Base-by-base conservation (phyloP, 2,329 filamentous ascomycete species). In the Sporothrix globosa region DNA sequence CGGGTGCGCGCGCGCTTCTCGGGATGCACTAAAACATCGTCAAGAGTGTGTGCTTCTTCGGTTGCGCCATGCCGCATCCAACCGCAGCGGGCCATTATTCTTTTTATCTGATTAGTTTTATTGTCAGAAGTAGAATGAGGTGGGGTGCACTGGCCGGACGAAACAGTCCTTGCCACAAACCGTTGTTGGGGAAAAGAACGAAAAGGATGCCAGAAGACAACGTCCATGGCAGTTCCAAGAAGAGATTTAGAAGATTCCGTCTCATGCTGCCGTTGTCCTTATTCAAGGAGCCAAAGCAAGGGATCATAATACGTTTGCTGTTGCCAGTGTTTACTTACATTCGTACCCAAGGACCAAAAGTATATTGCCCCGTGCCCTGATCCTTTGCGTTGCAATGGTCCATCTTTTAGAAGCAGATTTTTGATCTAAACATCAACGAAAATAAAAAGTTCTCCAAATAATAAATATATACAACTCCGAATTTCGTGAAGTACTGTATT, bases 1-100 rank as follows among this genome's bases (percentile, higher is more conserved):
- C 91, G 24, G 95, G 92, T 61, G 96, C 94, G 39, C 86, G 85
- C 75, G 93, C 92, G 19, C 83, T 97, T 67, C 80, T 97, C 73
- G n/a, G 34, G n/a, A 71, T 71, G 61, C 58, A 63, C 27, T 69
- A 60, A 53, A 21, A 34, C 3, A 52, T 44, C 5, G 27, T 30
- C 27, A 5, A 50, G 21, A 24, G 13, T 27, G n/a, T 50, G n/a
- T 50, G 53, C 24, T 2, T 56, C 30, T 60, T 4, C 30, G 24
- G n/a, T 19, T 63, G 39, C 27, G n/a, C 44, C 13, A 46, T 46
- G 44, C 14, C 4, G 44, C 44, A n/a, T n/a, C n/a, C n/a, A n/a
- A n/a, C n/a, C n/a, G n/a, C 52, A 24, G 52, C 3, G 52, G 5
- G 21, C 11, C 24, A n/a, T 34, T 53, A 21, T 41, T 19, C 30